A percentile compares a stretch with the other conserved stretches of the same genome.
These are phyloP conservation scores for Pseudoturritis turrita DNA, from an alignment of 345 rosid genomes.

Conservation along the genomic window DNA sequence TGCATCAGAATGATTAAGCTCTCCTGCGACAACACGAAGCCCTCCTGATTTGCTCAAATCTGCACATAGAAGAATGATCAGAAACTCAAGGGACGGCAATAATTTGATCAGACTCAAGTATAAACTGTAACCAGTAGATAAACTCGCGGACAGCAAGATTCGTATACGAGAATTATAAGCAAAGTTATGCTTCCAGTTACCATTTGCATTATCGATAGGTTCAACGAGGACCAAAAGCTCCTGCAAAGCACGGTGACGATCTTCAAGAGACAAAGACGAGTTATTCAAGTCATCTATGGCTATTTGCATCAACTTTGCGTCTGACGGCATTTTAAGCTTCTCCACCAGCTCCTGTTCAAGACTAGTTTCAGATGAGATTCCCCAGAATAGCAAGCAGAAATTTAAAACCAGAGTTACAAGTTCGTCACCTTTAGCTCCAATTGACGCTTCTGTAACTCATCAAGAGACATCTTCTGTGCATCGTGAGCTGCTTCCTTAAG, in stretches of 20 bases:
- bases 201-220: slow-evolving; percentile 93
- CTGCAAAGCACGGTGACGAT: slow-evolving; percentile 70
- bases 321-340: slow-evolving; percentile 80
- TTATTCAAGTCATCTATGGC: slow-evolving; percentile 76
- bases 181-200: slow-evolving; percentile 25
- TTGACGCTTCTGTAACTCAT: slow-evolving; percentile 75
- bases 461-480: slow-evolving; percentile 52
- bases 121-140: neutral
- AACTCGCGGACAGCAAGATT: neutral
- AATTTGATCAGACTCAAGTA: neutral
- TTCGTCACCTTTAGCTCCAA: slow-evolving; percentile 59
- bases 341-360: slow-evolving; percentile 67
- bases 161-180: neutral
- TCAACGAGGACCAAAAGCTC: slow-evolving; percentile 87
- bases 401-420: neutral
- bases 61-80: slow-evolving; percentile 22
- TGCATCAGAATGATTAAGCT: slow-evolving; percentile 65
- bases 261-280: slow-evolving; percentile 64
- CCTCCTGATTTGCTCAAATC: slow-evolving; percentile 89
- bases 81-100: neutral
- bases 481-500: slow-evolving; percentile 73
- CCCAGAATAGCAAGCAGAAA: neutral
- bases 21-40: slow-evolving; percentile 42
- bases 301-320: slow-evolving; percentile 71
- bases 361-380: neutral